Evolutionary conservation across 805 yeast genomes (phyloP).

Genomic region (Pichia phayaonensis): DNA sequence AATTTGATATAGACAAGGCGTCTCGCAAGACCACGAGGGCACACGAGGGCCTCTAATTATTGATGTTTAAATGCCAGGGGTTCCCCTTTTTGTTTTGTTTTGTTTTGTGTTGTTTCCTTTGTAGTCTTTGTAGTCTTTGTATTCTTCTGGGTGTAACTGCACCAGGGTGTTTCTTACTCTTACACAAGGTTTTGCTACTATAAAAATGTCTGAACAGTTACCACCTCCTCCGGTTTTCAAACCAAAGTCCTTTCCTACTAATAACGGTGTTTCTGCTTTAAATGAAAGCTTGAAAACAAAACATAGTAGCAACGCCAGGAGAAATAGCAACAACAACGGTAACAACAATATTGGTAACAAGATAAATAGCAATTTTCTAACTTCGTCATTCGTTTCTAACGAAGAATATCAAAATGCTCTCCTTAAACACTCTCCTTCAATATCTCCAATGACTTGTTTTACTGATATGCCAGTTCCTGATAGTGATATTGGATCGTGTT

Average conservation of each 20-base stretch:
- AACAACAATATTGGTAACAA: no score
- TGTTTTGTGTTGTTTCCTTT: no score
- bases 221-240: constrained; percentile 43
- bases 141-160: background rate
- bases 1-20: no score
- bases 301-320: background rate
- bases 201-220: constrained; percentile 11
- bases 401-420: constrained; percentile 21
- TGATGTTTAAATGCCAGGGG: no score
- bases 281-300: background rate
- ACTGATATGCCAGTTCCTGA: constrained; percentile 15
- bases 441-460: constrained; percentile 25
- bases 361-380: constrained; percentile 25
- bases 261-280: background rate
- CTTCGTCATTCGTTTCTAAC: constrained; percentile 24
- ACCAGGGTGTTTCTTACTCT: no score
- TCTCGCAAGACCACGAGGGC: background rate
- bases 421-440: constrained; percentile 26
- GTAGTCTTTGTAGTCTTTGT: no score
- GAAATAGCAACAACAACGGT: background rate
- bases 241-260: constrained; percentile 35
- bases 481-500: background rate
- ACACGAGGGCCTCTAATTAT: background rate
- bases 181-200: no score
- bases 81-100: background rate